Percentiles rank a stretch among this genome's conserved stretches.
These are phyloP conservation scores for Tolypocladium pustulatum DNA, from an alignment of 2,329 filamentous ascomycete species.

Conservation along the genomic window DNA sequence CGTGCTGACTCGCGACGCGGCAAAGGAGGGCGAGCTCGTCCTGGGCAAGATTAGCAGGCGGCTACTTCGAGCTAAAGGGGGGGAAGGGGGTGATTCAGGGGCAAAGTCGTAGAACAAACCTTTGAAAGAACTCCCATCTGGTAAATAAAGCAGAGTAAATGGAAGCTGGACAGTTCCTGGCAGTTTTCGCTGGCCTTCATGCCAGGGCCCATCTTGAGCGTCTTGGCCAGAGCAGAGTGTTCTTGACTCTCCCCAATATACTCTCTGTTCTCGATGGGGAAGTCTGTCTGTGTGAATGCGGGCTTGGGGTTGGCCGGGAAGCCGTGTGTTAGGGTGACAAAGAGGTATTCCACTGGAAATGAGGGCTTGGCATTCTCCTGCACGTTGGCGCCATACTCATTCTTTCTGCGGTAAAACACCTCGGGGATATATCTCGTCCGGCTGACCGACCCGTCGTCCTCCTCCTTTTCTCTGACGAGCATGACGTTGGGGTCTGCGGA, in stretches of 20 bases:
- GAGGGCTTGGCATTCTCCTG: constrained; percentile 95
- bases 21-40: constrained; percentile 82
- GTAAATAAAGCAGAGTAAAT: constrained; percentile 81
- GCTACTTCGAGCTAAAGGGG: background rate
- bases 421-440: constrained; percentile 87
- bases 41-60: constrained; percentile 34
- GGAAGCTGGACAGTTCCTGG: constrained; percentile 78
- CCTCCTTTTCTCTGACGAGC: constrained; percentile 87
- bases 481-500: constrained; percentile 88
- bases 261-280: constrained; percentile 88
- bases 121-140: constrained; percentile 73
- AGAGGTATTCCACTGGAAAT: constrained; percentile 92
- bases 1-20: constrained; percentile 71
- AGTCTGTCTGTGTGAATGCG: constrained; percentile 61
- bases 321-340: constrained; percentile 91
- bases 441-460: constrained; percentile 60
- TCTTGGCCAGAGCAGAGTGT: constrained; percentile 53
- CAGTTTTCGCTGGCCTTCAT: constrained; percentile 52
- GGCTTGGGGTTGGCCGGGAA: constrained; percentile 77
- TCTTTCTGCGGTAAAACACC: constrained; percentile 90
- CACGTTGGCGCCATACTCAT: constrained; percentile 92
- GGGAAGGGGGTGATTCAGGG: background rate
- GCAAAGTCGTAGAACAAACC: constrained; percentile 56
- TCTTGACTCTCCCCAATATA: constrained; percentile 81
- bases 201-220: constrained; percentile 51